Base-by-base conservation (phyloP, 2,329 filamentous ascomycete species). In the Conoideocrella luteorostrata region DNA sequence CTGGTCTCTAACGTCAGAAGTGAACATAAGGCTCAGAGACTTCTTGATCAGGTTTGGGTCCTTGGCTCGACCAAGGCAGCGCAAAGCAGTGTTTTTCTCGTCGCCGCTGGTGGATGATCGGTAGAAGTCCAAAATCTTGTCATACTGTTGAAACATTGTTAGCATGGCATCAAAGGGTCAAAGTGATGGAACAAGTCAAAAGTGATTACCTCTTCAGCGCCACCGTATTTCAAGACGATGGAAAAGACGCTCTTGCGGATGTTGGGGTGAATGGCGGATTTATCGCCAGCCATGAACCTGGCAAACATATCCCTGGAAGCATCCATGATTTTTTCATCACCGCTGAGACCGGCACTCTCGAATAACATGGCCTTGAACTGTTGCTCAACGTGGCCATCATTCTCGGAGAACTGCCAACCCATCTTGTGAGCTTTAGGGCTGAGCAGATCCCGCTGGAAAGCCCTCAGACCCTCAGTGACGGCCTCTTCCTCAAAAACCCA, bases 331-430 rank as follows among this genome's bases (percentile, higher is more conserved):
- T 77, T 72, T 56, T 89, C 71, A 56, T 97, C 91, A 26, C 88
- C 89, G 36, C 82, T 77, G 52, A 88, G 71, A 46, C 90, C 91
- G 40, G 91, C 88, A 53, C 76, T 80, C 48, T 86, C 86, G 61
- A 97, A 97, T 62, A 96, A 77, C 60, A 96, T 78, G 12, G 82
- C 82, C 73, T 97, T 97, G 76, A 95, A 94, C 62, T 96, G 90
- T 64, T 95, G 89, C 62, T 90, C 76, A 52, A 96, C 83, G 60
- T 96, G 90, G 39, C 86, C 88, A 56, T 97, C 91, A 4, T 75
- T 76, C 21, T 90, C 85, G 22, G 80, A 84, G 66, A 97, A 95
- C 12, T 79, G 69, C 91, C 91, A 97, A 47, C 91, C 91, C 35
- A 94, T 68, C 59, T 89, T 78, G 62, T 96, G 90, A 1, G 90